Evolutionary conservation across 441 rosid species (phyloP).

Genomic region (Dalechampia spathulata): DNA sequence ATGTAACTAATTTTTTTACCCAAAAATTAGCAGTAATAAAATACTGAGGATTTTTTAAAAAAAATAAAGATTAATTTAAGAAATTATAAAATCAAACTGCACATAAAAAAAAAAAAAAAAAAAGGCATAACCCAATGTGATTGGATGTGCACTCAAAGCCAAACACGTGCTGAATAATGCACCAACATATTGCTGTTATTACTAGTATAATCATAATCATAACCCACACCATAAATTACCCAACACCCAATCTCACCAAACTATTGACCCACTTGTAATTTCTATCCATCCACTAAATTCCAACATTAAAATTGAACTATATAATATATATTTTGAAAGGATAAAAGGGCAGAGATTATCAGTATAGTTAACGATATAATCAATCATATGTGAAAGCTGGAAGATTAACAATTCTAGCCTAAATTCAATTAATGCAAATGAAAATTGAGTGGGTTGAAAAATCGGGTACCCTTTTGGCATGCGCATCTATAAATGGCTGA

Average conservation of each 20-base stretch:
- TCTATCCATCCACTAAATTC: no score
- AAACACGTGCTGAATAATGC: constrained; percentile 5
- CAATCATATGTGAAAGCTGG: not conserved
- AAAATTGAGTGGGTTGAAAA: not conserved
- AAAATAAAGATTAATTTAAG: no score
- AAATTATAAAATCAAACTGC: no score
- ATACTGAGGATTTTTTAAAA: no score
- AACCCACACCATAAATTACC: not conserved
- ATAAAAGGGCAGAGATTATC: no score
- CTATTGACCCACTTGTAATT: not conserved
- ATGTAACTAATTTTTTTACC: no score
- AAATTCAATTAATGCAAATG: not conserved
- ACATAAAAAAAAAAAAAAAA: no score
- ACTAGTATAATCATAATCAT: not conserved
- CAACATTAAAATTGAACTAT: no score
- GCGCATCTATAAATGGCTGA: not conserved
- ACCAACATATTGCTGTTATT: constrained; percentile 1
- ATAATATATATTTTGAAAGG: no score
- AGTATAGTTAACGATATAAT: no score
- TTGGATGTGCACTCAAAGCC: constrained; percentile 1
- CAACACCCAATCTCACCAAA: not conserved
- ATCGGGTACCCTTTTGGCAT: not conserved
- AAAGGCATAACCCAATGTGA: not conserved
- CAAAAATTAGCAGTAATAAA: no score
- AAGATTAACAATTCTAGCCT: not conserved